Base-by-base conservation (phyloP, 441 rosid species). In the Rhodomyrtus psidioides region DNA sequence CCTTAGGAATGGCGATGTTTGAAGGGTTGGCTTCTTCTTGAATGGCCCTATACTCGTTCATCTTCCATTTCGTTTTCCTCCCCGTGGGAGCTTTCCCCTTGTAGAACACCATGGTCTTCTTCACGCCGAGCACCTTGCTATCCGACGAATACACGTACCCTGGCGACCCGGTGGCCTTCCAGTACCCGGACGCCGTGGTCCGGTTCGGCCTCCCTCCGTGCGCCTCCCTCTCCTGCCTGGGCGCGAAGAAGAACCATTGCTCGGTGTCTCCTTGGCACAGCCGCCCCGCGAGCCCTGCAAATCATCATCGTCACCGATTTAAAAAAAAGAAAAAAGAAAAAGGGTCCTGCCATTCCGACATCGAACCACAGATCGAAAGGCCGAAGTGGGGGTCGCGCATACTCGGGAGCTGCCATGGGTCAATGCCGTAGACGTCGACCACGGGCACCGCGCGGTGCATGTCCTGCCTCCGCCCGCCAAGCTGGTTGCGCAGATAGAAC, bases 111-210 rank as follows among this genome's bases (percentile, higher is more conserved):
- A 96, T 96, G 44, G 97, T 95, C 88, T 92, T 95, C 92, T 93
- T 96, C 88, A 92, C 82, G 55, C 96, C 97, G 39, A 95, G 94
- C 70, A 92, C 95, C 70, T 83, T 88, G 87, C 89, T 91, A 53
- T 91, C 93, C 0, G 93, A 88, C 2, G 96, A 95, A 89, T 91
- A 94, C 12, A 96, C 98, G 60, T 94, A 90, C 53, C 92, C 87
- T 8, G 97, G 97, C 49, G 98, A 93, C 14, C 98, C 98, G 3
- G 98, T 95, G 7, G 98, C 96, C 84, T 96, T 96, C 98, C 98
- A 96, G 86, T 96, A 96, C 62, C 97, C 98, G 6, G 94, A 87
- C 54, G 91, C 86, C 9, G 97, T 95, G 51, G 93, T 93, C 30
- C 99, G 87, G 84, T 90, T 92, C 0, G 96, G 93, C 85, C 98